A percentile compares a stretch with the other conserved stretches of the same genome.
Conservation (phyloP, 176 grass and related monocot genomes). For the Eleusine indica region DNA sequence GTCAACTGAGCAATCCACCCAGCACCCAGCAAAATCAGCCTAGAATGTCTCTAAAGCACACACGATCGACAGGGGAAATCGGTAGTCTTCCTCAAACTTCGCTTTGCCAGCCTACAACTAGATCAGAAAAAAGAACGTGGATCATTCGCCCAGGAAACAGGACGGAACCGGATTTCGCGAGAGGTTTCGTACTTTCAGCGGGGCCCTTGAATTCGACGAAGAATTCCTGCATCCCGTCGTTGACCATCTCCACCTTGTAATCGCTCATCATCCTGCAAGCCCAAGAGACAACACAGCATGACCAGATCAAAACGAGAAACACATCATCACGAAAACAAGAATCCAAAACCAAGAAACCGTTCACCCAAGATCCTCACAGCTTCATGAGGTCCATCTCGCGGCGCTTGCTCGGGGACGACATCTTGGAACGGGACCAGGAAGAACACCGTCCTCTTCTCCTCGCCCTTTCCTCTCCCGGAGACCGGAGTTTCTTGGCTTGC, state of each 20-base stretch:
- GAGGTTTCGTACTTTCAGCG: constrained; percentile 67
- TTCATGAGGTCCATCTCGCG: constrained; percentile 99
- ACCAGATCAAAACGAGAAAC: constrained; percentile 31
- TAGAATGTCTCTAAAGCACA: not conserved
- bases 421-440: constrained; percentile 28
- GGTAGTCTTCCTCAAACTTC: not conserved
- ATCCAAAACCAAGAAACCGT: not conserved
- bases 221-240: constrained; percentile 99
- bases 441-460: not conserved
- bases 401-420: constrained; percentile 98
- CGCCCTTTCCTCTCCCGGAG: constrained; percentile 13
- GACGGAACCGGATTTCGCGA: constrained; percentile 5
- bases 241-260: constrained; percentile 99
- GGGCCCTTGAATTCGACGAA: constrained; percentile 91
- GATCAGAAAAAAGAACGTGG: constrained; percentile 23
- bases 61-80: not conserved
- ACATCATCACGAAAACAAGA: constrained; percentile 5
- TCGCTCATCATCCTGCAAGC: constrained; percentile 94
- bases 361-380: constrained; percentile 61
- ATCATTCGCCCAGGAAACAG: not conserved
- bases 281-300: constrained; percentile 23
- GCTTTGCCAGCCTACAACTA: constrained; percentile 10
- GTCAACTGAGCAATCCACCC: constrained; percentile 21
- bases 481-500: constrained; percentile 17
- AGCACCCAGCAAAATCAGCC: constrained; percentile 3